Evolutionary conservation across 768 basidiomycete genomes (phyloP).

Genomic region (Mycena pura): DNA sequence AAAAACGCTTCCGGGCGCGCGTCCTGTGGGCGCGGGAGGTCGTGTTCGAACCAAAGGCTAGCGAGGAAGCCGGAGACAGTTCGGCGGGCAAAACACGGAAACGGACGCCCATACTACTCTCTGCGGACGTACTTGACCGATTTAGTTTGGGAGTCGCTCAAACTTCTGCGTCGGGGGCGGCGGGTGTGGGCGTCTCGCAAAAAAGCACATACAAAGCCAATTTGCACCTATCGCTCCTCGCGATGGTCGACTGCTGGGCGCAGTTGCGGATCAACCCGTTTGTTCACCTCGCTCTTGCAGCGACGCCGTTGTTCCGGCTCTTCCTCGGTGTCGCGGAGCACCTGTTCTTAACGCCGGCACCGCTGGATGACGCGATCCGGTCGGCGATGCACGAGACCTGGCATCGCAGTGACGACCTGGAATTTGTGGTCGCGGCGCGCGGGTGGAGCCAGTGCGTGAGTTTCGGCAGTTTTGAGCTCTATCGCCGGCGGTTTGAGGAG

Average conservation of each 20-base stretch:
- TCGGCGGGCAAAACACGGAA: conserved; percentile 38
- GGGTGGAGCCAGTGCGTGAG: conserved; percentile 97
- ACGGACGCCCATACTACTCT: conserved; percentile 77
- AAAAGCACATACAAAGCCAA: conserved; percentile 77
- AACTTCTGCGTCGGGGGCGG: conserved; percentile 43
- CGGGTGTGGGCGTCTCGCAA: too few species aligned
- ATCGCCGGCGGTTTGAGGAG: conserved; percentile 78
- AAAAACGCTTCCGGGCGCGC: conserved; percentile 65
- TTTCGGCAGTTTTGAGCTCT: conserved; percentile 91
- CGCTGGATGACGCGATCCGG: conserved; percentile 73
- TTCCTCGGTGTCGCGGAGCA: conserved; percentile 98
- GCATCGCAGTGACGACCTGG: conserved; percentile 88
- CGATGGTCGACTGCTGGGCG: conserved; percentile 99
- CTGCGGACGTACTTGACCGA: conserved; percentile 83
- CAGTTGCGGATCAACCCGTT: conserved; percentile 87
- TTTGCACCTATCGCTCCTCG: conserved; percentile 91
- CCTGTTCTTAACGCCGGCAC: conserved; percentile 75
- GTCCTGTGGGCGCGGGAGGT: conserved; percentile 74
- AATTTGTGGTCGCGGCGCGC: conserved; percentile 91
- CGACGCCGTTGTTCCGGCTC: conserved; percentile 94
- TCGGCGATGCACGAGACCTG: conserved; percentile 79
- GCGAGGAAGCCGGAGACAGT: too few species aligned
- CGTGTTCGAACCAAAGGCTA: conserved; percentile 90
- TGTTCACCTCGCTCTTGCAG: conserved; percentile 89
- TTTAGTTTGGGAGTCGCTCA: conserved; percentile 88